A percentile compares a stretch with the other conserved stretches of the same genome.
Conservation (phyloP, 805 yeast genomes). For the Sugiyamaella valdiviana region DNA sequence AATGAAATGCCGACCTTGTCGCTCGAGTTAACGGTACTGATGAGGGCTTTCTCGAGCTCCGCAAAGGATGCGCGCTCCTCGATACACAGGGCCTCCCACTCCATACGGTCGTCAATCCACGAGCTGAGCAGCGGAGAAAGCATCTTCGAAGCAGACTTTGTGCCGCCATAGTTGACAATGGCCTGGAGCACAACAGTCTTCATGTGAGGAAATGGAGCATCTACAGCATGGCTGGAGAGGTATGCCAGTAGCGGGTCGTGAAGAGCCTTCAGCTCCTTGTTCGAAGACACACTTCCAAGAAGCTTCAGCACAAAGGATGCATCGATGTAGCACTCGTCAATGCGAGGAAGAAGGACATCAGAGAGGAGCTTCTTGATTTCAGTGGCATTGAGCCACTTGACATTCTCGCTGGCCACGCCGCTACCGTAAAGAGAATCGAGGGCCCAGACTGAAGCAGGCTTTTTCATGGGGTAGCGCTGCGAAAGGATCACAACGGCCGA, state of each 20-base stretch:
- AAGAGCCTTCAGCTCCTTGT: slow-evolving; percentile 14
- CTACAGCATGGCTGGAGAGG: slow-evolving; percentile 60
- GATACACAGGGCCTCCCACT: slow-evolving; percentile 41
- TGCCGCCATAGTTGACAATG: slow-evolving; percentile 40
- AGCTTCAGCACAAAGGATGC: slow-evolving; percentile 37
- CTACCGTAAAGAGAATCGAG: slow-evolving; percentile 47
- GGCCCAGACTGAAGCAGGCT: slow-evolving; percentile 27
- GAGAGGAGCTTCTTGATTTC: slow-evolving; percentile 49
- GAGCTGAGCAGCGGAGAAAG: slow-evolving; percentile 38
- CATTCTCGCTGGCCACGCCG: slow-evolving; percentile 38
- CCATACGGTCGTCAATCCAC: slow-evolving; percentile 44
- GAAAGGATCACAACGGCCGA: slow-evolving; percentile 20
- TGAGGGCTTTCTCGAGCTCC: slow-evolving; percentile 51
- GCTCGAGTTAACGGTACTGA: slow-evolving; percentile 53
- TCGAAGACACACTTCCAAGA: slow-evolving; percentile 1
- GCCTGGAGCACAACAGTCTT: slow-evolving; percentile 40
- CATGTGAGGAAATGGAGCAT: slow-evolving; percentile 46
- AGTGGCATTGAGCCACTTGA: slow-evolving; percentile 51
- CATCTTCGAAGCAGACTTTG: slow-evolving; percentile 35
- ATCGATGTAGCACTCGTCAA: slow-evolving; percentile 46
- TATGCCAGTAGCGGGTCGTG: slow-evolving; percentile 42
- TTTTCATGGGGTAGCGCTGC: slow-evolving; percentile 21
- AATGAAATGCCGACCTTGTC: slow-evolving; percentile 64
- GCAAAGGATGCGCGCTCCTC: slow-evolving; percentile 45
- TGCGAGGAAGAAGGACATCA: slow-evolving; percentile 33